These are phyloP conservation scores for Metarhizium sp. DNA, from an alignment of 2,329 filamentous ascomycete genomes.

Conservation along the genomic window DNA sequence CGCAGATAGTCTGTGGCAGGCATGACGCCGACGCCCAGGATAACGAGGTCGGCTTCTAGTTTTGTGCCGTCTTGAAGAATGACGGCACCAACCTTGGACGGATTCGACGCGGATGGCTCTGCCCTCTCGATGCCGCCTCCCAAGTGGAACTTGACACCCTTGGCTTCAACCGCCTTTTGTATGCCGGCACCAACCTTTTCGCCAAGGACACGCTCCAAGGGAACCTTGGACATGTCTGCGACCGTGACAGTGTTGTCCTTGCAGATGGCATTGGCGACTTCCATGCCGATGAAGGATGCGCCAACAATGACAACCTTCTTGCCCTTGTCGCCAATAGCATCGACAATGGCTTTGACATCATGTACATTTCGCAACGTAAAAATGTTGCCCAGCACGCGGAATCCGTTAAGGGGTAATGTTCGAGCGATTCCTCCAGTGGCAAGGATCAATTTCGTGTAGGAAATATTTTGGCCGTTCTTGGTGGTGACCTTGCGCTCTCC, in stretches of 20 bases:
- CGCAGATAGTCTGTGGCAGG: conserved; percentile 79
- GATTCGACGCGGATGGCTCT: conserved; percentile 55
- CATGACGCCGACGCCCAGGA: conserved; percentile 81
- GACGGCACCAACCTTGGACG: conserved; percentile 69
- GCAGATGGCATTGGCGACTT: conserved; percentile 75
- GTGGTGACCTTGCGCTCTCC: conserved; percentile 63
- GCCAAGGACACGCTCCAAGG: conserved; percentile 81
- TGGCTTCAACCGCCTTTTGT: conserved; percentile 69
- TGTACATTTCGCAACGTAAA: conserved; percentile 74
- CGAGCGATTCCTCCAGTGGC: conserved; percentile 77
- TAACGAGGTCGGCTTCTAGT: conserved; percentile 79
- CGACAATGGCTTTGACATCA: conserved; percentile 68
- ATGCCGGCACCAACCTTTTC: conserved; percentile 72
- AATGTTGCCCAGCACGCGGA: conserved; percentile 79
- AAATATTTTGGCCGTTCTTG: conserved; percentile 57
- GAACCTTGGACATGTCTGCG: conserved; percentile 78
- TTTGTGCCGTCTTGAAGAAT: conserved; percentile 77
- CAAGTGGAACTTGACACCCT: conserved; percentile 83
- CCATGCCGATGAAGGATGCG: conserved; percentile 96
- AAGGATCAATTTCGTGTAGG: conserved; percentile 83
- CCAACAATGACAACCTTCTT: conserved; percentile 93
- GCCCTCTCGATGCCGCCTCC: conserved; percentile 75
- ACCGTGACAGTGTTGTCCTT: conserved; percentile 79
- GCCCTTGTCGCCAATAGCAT: conserved; percentile 67
- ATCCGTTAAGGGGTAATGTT: conserved; percentile 68